A percentile compares a stretch with the other conserved stretches of the same genome.
Evolutionary conservation across 108 stramenopile genomes (phyloP).

Genomic region (Ochromonas danica): DNA sequence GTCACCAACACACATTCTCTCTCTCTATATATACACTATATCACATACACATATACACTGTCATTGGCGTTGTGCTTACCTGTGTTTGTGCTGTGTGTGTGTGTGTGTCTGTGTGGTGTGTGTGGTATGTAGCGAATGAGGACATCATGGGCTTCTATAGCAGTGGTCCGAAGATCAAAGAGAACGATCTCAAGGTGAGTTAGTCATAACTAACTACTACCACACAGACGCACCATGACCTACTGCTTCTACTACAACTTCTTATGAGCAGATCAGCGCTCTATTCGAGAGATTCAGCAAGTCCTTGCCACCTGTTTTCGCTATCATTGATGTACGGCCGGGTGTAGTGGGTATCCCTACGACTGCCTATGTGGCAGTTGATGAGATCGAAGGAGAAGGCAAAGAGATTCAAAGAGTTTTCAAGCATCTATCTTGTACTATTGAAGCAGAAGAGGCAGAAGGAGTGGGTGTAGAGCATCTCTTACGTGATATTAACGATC

Average conservation of each 20-base stretch:
- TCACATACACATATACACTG: no score
- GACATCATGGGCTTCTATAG: slow-evolving; percentile 89
- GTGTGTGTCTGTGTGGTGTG: background rate
- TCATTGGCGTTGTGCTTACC: no score
- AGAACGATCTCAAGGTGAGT: slow-evolving; percentile 69
- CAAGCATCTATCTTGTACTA: slow-evolving; percentile 79
- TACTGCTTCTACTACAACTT: no score
- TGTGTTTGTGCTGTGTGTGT: no score
- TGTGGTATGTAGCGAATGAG: slow-evolving; percentile 51
- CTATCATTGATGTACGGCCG: slow-evolving; percentile 94
- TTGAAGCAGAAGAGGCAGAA: slow-evolving; percentile 94
- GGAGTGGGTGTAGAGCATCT: slow-evolving; percentile 98
- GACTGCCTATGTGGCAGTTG: slow-evolving; percentile 86
- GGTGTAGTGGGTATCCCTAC: slow-evolving; percentile 85
- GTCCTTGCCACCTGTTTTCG: slow-evolving; percentile 72
- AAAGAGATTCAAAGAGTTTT: slow-evolving; percentile 81
- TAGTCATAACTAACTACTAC: background rate
- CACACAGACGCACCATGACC: no score
- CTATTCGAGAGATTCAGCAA: slow-evolving; percentile 75
- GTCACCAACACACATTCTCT: no score
- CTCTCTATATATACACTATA: no score
- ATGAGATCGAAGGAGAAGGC: slow-evolving; percentile 67
- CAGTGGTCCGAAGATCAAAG: slow-evolving; percentile 77
- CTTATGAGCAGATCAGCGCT: slow-evolving; percentile 63
- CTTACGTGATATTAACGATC: slow-evolving; percentile 98